Base-by-base conservation (phyloP, 768 basidiomycete species). In the Brasilioporus rufonigricans region DNA sequence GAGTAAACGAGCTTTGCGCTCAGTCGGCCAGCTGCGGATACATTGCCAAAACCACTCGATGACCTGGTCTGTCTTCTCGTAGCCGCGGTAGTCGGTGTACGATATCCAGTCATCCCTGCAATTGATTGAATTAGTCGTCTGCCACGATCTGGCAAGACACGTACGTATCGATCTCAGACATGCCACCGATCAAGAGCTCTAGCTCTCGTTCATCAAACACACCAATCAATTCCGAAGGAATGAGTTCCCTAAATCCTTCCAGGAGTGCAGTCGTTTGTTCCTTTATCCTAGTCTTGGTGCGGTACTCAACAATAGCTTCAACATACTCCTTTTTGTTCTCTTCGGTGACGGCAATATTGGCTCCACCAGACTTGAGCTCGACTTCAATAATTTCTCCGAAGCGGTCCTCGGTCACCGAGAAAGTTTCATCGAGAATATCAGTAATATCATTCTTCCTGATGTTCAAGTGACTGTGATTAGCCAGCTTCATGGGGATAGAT, bases 31-130 rank as follows among this genome's bases (percentile, higher is more conserved):
- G 32, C 86, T 85, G 35, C 89, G 85, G 51, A 96, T 82, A 64
- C 87, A 90, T 69, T 93, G 85, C 93, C 93, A 95, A 79, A 96
- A 96, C 93, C 93, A 95, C 65, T 91, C 88, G 59, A 95, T 91
- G 56, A 91, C 87, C 66, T 90, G 85, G 65, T 92, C 91, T 4
- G 84, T 87, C 76, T 89, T 89, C 64, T 88, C 85, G 65, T 91
- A 92, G 5, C 89, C 87, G 49, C 91, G 86, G 68, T 95, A 95
- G 66, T 95, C 93, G 19, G 93, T 96, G 72, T 91, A 92, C 65
- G 93, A 92, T 62, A 86, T 89, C 93, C 93, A 94, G 64, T 93
- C 91, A 61, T 93, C 90, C 75, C 85, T 86, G 45, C 3, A 23
- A 40, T 21, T 48, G 33, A 39, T 44, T 24, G 33, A 24, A 31